Conservation (phyloP, 2,329 filamentous ascomycete species). For the Metarhizium rileyi region DNA sequence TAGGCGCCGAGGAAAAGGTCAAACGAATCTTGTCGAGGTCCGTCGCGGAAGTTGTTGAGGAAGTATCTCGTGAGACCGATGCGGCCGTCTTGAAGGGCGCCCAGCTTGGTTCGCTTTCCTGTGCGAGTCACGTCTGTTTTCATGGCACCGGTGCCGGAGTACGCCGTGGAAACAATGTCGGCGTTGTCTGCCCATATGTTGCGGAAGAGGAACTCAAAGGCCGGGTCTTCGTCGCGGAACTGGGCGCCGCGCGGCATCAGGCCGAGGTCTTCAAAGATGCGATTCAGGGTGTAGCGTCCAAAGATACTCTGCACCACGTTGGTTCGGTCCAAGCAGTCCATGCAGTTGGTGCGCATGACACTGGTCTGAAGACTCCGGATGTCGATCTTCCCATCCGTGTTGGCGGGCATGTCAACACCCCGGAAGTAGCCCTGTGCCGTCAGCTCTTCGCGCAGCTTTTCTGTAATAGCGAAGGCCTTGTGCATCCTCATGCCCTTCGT, state of each 20-base stretch:
- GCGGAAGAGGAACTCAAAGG: constrained; percentile 86
- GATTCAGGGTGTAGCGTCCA: constrained; percentile 76
- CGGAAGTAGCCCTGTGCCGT: constrained; percentile 84
- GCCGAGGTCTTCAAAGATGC: constrained; percentile 79
- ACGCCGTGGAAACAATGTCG: constrained; percentile 84
- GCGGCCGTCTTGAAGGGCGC: constrained; percentile 75
- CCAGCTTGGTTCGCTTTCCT: constrained; percentile 75
- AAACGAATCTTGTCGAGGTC: constrained; percentile 88
- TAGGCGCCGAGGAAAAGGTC: constrained; percentile 89
- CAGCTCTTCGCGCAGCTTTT: constrained; percentile 69
- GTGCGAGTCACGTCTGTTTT: constrained; percentile 98
- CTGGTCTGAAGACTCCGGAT: constrained; percentile 73
- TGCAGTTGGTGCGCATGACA: constrained; percentile 95
- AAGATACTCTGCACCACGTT: constrained; percentile 98
- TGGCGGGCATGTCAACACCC: constrained; percentile 73
- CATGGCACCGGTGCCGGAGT: constrained; percentile 91
- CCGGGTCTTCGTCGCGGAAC: constrained; percentile 64
- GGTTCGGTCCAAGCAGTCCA: constrained; percentile 96
- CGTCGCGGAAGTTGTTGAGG: constrained; percentile 89
- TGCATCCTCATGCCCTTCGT: constrained; percentile 94
- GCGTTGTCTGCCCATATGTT: constrained; percentile 99
- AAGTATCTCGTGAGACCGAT: constrained; percentile 86
- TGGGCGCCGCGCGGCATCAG: constrained; percentile 66
- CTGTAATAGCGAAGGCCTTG: constrained; percentile 75
- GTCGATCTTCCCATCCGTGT: constrained; percentile 62